Base-by-base conservation (phyloP, 208 protist species). In the Trypanosoma vivax region DNA sequence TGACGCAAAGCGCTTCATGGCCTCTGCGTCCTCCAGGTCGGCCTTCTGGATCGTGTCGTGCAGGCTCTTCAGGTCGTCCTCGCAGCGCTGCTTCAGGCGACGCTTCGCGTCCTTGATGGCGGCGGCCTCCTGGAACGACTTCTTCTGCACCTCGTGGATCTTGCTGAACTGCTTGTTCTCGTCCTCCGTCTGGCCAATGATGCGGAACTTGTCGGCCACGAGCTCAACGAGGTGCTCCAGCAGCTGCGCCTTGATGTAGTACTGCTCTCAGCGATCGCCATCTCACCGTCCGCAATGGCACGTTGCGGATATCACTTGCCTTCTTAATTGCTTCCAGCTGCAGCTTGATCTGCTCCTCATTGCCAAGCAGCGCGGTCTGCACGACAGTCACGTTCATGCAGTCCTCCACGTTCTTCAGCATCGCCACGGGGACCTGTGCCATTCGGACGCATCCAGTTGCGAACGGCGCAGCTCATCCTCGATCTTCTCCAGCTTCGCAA, bases 81-180 rank as follows among this genome's bases (percentile, higher is more conserved):
- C 75, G 64, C 75, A 88, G 51, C 72, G 75, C 65, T 83, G 66
- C 72, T 83, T 83, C 49, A 88, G 75, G 29, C 79, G 70, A 16
- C 79, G 70, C 63, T 88, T 83, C 40, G 66, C 80, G 63, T 88
- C 80, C 71, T 88, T 88, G 65, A 88, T 82, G 33, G 77, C 63
- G 43, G 70, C 70, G n/a, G 73, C 70, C 59, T 88, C 80, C 47
- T 81, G 80, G 55, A 74, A 78, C 45, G 80, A 69, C 61, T 79
- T 79, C 73, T 83, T 88, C 80, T 88, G 80, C 51, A 80, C 63
- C 25, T 77, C 70, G 33, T 73, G 64, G 47, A 77, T 73, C 34
- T 45, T 49, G 33, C 43, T 43, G 39, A 77, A 77, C 28, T 40
- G 55, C 59, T 73, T 72, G 60, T 77, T 77, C 59, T 77, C 70